Evolutionary conservation across 2,329 filamentous ascomycete genomes (phyloP).

Genomic region (Penicillium brevicompactum): DNA sequence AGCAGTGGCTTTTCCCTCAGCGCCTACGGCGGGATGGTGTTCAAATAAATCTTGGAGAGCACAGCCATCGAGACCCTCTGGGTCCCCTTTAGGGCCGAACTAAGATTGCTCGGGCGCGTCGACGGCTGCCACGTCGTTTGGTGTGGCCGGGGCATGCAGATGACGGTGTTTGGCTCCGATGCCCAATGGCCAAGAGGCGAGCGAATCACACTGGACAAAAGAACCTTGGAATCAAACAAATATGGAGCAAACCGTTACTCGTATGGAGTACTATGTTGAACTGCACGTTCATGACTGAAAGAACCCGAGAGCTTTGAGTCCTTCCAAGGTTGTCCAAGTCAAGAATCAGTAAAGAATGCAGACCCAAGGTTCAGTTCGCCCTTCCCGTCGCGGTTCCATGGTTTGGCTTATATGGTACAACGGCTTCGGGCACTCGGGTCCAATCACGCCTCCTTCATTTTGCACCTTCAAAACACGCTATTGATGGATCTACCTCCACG

Average conservation of each 20-base stretch:
- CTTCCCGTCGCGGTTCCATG: neutral
- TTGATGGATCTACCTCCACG: neutral
- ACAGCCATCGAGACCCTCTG: conserved; percentile 7
- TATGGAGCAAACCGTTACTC: neutral
- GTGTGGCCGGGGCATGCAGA: conserved; percentile 21
- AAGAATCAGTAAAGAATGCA: neutral
- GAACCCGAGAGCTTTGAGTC: no score
- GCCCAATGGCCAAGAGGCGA: conserved; percentile 3
- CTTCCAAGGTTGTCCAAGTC: no score
- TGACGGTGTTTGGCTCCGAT: conserved; percentile 12
- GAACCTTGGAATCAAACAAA: neutral
- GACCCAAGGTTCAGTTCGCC: neutral
- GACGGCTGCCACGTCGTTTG: conserved; percentile 26
- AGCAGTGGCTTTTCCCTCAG: conserved; percentile 1
- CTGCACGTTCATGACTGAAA: neutral
- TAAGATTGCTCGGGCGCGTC: conserved; percentile 12
- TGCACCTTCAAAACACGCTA: neutral
- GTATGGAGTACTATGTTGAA: neutral
- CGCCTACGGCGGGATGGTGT: conserved; percentile 23
- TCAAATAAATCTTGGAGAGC: neutral
- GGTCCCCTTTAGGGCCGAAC: conserved; percentile 9
- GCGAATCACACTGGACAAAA: neutral
- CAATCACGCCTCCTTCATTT: neutral
- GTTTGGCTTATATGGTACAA: neutral
- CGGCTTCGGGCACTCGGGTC: neutral